Evolutionary conservation across 768 basidiomycete species (phyloP).

Genomic region (Lentinus brumalis): DNA sequence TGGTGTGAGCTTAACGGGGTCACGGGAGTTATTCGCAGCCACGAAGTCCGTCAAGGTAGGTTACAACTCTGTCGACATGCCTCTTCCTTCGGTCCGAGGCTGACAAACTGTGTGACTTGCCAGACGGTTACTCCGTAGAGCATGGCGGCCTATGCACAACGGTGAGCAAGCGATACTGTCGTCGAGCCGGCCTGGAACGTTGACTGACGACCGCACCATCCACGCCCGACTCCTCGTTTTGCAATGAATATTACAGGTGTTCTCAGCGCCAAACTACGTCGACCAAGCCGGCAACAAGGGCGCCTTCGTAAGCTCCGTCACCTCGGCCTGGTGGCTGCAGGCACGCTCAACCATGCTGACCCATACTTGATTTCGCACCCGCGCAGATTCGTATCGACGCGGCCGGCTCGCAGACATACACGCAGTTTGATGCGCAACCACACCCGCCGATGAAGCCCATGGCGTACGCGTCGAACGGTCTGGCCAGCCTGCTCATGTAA

Average conservation of each 20-base stretch:
- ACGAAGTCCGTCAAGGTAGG: constrained; percentile 92
- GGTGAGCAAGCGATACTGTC: constrained; percentile 40
- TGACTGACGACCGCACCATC: background rate
- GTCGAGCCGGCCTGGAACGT: background rate
- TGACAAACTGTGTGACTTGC: background rate
- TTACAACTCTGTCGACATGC: constrained; percentile 8
- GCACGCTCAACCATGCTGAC: constrained; percentile 1
- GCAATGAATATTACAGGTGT: constrained; percentile 56
- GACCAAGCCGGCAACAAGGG: constrained; percentile 92
- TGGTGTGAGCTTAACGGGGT: constrained; percentile 91
- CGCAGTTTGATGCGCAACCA: constrained; percentile 81
- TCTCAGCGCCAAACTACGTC: constrained; percentile 94
- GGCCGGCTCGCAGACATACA: constrained; percentile 69
- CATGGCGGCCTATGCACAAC: constrained; percentile 95
- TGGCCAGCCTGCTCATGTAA: constrained; percentile 73
- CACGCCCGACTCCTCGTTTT: background rate
- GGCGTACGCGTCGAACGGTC: constrained; percentile 77
- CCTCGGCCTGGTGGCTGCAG: background rate
- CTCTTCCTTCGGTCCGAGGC: background rate
- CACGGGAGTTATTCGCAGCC: constrained; percentile 89
- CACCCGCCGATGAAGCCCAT: constrained; percentile 93
- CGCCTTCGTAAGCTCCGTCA: constrained; percentile 66
- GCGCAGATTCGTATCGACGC: constrained; percentile 80
- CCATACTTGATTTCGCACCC: background rate
- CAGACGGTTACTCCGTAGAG: constrained; percentile 93